Evolutionary conservation across 352 stramenopile genomes (phyloP).

Genomic region (Phytopythium vexans): DNA sequence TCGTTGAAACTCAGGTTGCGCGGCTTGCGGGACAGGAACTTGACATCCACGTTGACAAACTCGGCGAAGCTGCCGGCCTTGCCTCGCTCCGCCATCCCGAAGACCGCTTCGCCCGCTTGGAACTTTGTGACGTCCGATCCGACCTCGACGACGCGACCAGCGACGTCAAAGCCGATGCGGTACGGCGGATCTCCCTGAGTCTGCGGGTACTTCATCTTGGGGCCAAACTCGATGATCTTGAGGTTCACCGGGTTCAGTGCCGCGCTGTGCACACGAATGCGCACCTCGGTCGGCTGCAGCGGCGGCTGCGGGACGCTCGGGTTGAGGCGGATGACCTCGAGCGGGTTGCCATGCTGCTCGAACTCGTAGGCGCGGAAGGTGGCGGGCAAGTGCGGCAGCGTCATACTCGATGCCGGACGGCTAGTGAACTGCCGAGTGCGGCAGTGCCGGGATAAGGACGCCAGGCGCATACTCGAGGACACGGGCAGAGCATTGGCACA

Average conservation of each 20-base stretch:
- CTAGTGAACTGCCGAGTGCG: no score
- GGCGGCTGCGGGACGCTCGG: constrained; percentile 10
- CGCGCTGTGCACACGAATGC: constrained; percentile 26
- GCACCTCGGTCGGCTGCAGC: constrained; percentile 19
- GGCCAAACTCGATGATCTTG: constrained; percentile 9
- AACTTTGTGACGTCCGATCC: constrained; percentile 11
- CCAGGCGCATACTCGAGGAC: no score
- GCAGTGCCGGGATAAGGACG: no score
- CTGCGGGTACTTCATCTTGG: no score
- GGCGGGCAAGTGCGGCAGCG: not conserved
- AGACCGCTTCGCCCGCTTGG: constrained; percentile 20
- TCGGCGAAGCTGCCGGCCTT: constrained; percentile 24
- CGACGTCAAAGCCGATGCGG: constrained; percentile 10
- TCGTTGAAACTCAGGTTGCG: constrained; percentile 32
- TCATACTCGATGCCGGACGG: no score
- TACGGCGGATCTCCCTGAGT: constrained; percentile 6
- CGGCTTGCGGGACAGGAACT: constrained; percentile 37
- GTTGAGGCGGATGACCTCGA: constrained; percentile 24
- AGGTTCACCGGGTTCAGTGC: constrained; percentile 32
- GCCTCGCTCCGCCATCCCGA: constrained; percentile 9
- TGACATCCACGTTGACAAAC: constrained; percentile 19
- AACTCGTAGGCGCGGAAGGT: constrained; percentile 8
- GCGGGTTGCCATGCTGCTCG: constrained; percentile 18
- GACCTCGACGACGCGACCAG: constrained; percentile 11
- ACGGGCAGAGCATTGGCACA: no score